These are phyloP conservation scores for Apophysomyces sp. DNA, from an alignment of 371 early-diverging fungal species.

Conservation along the genomic window DNA sequence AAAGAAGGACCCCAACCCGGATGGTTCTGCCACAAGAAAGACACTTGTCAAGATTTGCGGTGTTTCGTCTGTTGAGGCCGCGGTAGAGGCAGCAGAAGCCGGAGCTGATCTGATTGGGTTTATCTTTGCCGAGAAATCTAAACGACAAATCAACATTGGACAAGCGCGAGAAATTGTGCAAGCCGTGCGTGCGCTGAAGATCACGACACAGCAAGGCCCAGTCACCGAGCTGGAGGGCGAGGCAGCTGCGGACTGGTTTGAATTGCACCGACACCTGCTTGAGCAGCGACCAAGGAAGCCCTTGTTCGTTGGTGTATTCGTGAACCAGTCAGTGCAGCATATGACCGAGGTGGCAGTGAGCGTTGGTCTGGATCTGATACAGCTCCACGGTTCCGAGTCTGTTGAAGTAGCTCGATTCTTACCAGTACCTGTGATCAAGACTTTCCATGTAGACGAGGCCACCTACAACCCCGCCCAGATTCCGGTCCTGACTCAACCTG, in stretches of 20 bases:
- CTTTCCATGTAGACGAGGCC: conserved; percentile 73
- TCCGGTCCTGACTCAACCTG: conserved; percentile 47
- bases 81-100: conserved; percentile 70
- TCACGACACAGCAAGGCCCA: neutral
- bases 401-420: conserved; percentile 62
- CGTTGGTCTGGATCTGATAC: conserved; percentile 85
- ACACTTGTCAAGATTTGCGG: conserved; percentile 92
- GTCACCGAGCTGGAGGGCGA: neutral
- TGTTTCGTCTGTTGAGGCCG: conserved; percentile 79
- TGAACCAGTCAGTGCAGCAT: conserved; percentile 76
- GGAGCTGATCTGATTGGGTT: conserved; percentile 92
- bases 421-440: conserved; percentile 87
- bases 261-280: conserved; percentile 46
- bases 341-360: conserved; percentile 66
- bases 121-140: conserved; percentile 80
- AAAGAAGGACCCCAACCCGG: conserved; percentile 30
- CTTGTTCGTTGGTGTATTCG: conserved; percentile 91
- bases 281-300: conserved; percentile 62
- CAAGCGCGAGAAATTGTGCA: conserved; percentile 64
- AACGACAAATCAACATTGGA: conserved; percentile 61
- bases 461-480: conserved; percentile 39
- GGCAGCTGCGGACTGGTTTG: conserved; percentile 55
- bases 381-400: conserved; percentile 89
- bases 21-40: neutral
- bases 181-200: conserved; percentile 51